A percentile compares a stretch with the other conserved stretches of the same genome.
phyloP scores from a whole-genome alignment of 2,329 filamentous ascomycete species.

The Elsinoe arachidis region DNA sequence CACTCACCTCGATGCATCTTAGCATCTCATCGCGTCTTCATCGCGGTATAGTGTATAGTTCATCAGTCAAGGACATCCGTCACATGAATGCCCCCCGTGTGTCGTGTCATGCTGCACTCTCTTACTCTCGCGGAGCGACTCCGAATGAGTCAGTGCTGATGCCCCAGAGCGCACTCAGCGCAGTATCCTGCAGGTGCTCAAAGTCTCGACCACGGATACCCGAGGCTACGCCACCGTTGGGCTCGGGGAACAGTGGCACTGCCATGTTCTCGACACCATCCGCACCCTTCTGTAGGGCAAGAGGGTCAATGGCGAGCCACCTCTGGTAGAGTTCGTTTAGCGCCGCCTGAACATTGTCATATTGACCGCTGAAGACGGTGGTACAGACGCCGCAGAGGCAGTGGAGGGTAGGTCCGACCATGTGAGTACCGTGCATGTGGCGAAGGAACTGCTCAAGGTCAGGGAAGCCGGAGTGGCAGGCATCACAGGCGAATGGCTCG shows the following conservation, averaged over 20 bases:
- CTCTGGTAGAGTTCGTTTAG: background rate
- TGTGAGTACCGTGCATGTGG: background rate
- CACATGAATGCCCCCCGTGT: constrained; percentile 2
- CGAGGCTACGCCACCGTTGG: background rate
- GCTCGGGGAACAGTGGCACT: background rate
- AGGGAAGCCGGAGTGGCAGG: background rate
- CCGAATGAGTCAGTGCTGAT: background rate
- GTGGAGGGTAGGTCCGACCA: background rate
- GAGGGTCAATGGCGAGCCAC: background rate
- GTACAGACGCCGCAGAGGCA: background rate
- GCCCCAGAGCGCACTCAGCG: background rate
- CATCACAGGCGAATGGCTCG: background rate
- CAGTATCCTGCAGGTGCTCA: background rate
- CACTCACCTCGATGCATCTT: background rate
- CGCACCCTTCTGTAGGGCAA: background rate
- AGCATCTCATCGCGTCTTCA: background rate
- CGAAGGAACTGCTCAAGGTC: background rate
- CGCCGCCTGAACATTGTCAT: background rate
- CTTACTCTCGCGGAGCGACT: background rate
- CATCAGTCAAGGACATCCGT: constrained; percentile 1
- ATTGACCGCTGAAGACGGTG: background rate
- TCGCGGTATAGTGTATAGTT: background rate
- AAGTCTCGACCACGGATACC: background rate
- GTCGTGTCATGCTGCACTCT: background rate
- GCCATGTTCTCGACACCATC: background rate